Conservation (phyloP, 257 asterid species). For the Solanum gracilifrons region DNA sequence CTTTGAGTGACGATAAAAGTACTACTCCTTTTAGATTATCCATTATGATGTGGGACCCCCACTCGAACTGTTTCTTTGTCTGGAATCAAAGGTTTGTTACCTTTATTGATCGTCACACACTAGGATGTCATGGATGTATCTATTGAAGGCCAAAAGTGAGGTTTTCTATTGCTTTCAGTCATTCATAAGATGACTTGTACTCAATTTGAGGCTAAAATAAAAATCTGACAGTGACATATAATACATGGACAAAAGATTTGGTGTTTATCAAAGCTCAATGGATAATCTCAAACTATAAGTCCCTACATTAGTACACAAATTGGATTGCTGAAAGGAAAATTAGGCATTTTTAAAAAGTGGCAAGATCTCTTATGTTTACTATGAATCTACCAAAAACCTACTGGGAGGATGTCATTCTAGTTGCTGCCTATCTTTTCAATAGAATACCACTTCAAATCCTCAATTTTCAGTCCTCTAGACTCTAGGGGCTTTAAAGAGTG, state of each 20-base stretch:
- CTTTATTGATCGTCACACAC: not conserved
- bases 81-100: not conserved
- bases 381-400: not conserved
- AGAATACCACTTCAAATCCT: not conserved
- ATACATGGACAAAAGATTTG: not conserved
- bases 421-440: not conserved
- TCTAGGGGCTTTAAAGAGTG: not conserved
- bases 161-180: not conserved
- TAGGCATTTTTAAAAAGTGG: not conserved
- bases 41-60: not conserved
- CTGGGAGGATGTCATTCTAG: not conserved
- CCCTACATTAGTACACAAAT: not conserved
- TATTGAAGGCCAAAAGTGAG: not conserved
- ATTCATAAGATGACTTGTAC: not conserved
- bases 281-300: not conserved
- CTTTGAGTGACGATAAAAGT: not conserved
- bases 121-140: not conserved
- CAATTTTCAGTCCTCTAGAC: not conserved
- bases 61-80: not conserved
- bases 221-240: not conserved
- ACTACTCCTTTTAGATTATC: too few relatives aligned
- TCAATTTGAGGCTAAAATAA: not conserved
- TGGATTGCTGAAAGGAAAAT: not conserved
- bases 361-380: not conserved
- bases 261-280: not conserved